Evolutionary conservation across 148 eudicot species (phyloP).

Genomic region (Fagopyrum tataricum): DNA sequence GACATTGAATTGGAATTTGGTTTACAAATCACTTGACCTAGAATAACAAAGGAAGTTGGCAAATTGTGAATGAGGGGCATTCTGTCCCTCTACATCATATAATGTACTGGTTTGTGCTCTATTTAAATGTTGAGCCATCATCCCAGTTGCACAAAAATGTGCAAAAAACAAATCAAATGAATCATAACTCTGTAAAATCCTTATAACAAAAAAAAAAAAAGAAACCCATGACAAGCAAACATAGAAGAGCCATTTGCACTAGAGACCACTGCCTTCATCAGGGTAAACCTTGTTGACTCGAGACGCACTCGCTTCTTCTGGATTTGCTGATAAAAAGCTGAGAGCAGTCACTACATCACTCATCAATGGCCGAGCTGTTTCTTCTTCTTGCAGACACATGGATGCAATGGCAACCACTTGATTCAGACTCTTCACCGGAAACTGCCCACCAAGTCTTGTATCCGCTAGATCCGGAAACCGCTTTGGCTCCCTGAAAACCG

Average conservation of each 20-base stretch:
- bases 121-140: not conserved
- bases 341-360: slow-evolving; percentile 74
- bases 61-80: not conserved
- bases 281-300: slow-evolving; percentile 16
- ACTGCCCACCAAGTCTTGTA: slow-evolving; percentile 42
- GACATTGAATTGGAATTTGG: no score
- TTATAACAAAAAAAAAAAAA: not conserved
- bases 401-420: slow-evolving; percentile 78
- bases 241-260: not conserved
- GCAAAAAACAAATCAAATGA: slow-evolving; percentile 1
- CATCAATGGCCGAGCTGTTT: slow-evolving; percentile 54
- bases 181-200: not conserved
- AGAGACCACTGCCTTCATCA: not conserved
- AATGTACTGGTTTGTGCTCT: not conserved
- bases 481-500: slow-evolving; percentile 49
- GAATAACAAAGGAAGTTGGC: not conserved
- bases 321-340: slow-evolving; percentile 33
- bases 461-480: slow-evolving; percentile 51
- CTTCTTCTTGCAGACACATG: slow-evolving; percentile 84
- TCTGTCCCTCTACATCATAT: not conserved
- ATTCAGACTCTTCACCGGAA: slow-evolving; percentile 48
- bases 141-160: not conserved
- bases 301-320: slow-evolving; percentile 16
- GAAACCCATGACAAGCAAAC: slow-evolving; percentile 6
- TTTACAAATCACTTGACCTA: no score